Conservation (phyloP, 805 yeast species). For the Metschnikowia vanudenii region DNA sequence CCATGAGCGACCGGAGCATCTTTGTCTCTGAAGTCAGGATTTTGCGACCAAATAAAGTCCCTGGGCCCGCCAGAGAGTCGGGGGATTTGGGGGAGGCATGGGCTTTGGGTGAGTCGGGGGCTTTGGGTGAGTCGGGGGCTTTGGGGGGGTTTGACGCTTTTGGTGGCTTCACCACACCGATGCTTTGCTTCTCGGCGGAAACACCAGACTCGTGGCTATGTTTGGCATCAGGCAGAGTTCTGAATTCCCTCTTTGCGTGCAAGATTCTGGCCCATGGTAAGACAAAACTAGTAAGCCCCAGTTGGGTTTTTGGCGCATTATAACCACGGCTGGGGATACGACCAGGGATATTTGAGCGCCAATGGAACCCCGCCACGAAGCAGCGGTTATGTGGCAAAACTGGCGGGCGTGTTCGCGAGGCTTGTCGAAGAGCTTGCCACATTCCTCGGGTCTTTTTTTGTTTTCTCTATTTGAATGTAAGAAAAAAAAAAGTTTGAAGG, state of each 20-base stretch:
- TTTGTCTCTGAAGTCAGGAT: slow-evolving; percentile 43
- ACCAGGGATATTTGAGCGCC: not conserved
- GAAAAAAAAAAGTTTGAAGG: not conserved
- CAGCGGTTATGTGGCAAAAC: not conserved
- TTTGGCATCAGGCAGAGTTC: too few relatives aligned
- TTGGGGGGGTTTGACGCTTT: too few relatives aligned
- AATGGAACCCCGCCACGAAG: not conserved
- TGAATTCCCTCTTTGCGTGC: too few relatives aligned
- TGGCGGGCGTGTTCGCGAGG: not conserved
- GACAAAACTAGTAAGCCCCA: too few relatives aligned
- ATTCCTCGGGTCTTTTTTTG: not conserved
- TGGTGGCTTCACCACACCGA: too few relatives aligned
- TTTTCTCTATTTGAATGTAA: not conserved
- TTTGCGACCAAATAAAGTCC: slow-evolving; percentile 15
- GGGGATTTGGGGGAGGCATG: not conserved
- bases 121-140: too few relatives aligned
- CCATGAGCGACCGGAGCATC: slow-evolving; percentile 62
- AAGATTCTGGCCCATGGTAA: too few relatives aligned
- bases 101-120: too few relatives aligned
- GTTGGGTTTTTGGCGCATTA: too few relatives aligned
- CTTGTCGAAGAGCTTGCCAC: slow-evolving; percentile 2
- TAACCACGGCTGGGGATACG: too few relatives aligned
- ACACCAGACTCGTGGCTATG: too few relatives aligned
- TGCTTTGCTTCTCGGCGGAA: too few relatives aligned
- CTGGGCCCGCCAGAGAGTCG: not conserved